These are phyloP conservation scores for Nasturtium officinale DNA, from an alignment of 345 rosid genomes.

Conservation along the genomic window DNA sequence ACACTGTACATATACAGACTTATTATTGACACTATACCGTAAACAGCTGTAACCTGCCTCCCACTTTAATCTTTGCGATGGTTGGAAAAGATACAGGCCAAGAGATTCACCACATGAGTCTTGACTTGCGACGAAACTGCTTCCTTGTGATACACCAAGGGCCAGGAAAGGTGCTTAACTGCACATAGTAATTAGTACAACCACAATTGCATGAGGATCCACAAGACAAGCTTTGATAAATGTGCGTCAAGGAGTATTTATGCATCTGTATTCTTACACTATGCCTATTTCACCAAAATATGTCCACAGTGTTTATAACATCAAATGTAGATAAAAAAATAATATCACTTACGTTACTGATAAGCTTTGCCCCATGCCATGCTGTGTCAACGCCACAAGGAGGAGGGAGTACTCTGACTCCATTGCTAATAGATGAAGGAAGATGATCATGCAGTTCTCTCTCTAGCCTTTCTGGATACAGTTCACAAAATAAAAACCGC, in stretches of 20 bases:
- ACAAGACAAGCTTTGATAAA: background rate
- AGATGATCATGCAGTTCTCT: conserved; percentile 67
- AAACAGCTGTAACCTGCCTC: background rate
- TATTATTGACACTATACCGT: too few relatives aligned
- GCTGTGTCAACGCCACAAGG: conserved; percentile 72
- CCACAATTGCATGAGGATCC: background rate
- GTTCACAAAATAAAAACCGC: conserved; percentile 7
- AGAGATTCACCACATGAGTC: conserved; percentile 60
- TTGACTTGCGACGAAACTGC: conserved; percentile 64
- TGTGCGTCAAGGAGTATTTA: background rate
- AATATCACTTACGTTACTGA: conserved; percentile 68
- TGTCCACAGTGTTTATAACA: background rate
- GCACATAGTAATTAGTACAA: conserved; percentile 27
- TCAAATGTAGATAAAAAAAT: background rate
- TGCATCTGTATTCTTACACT: conserved; percentile 7
- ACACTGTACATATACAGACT: conserved; percentile 17
- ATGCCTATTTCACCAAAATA: conserved; percentile 2
- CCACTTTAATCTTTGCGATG: background rate
- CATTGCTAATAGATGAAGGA: conserved; percentile 57
- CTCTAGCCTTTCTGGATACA: conserved; percentile 74
- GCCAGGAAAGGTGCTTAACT: conserved; percentile 85
- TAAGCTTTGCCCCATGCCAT: conserved; percentile 90
- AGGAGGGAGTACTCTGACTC: conserved; percentile 72
- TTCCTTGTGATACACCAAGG: conserved; percentile 82
- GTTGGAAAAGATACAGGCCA: background rate